Conservation (phyloP, 768 basidiomycete species). For the Scleroderma citrinum region DNA sequence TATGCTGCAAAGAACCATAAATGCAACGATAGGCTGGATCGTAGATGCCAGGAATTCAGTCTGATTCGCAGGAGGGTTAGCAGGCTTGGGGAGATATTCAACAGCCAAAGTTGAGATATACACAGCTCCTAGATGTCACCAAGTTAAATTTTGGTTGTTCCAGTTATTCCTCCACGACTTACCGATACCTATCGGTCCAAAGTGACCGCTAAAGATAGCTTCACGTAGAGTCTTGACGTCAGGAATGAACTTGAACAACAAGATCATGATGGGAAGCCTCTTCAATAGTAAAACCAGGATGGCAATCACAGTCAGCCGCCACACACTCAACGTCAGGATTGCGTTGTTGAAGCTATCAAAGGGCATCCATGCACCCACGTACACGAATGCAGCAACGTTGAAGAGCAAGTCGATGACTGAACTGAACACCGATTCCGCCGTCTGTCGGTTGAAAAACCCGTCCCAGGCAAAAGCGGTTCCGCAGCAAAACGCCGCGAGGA, state of each 20-base stretch:
- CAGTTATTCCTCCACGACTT: conserved; percentile 11
- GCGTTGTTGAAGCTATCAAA: conserved; percentile 72
- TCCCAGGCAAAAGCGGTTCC: conserved; percentile 98
- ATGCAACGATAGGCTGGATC: conserved; percentile 91
- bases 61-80: conserved; percentile 46
- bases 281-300: conserved; percentile 78
- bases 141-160: conserved; percentile 2
- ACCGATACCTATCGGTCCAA: conserved; percentile 84
- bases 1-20: conserved; percentile 91
- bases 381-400: conserved; percentile 93
- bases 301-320: conserved; percentile 81
- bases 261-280: conserved; percentile 78
- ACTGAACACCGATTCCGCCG: conserved; percentile 91
- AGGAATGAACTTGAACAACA: conserved; percentile 87
- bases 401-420: conserved; percentile 95
- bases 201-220: conserved; percentile 92
- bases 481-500: conserved; percentile 91
- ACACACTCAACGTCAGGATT: conserved; percentile 64
- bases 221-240: conserved; percentile 94
- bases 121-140: conserved; percentile 55
- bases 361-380: conserved; percentile 97
- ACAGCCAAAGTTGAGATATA: conserved; percentile 88
- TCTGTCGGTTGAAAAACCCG: conserved; percentile 88
- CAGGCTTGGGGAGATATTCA: conserved; percentile 45
- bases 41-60: conserved; percentile 60